Conservation (phyloP, 2,329 filamentous ascomycete species). For the Falciphora oryzae region DNA sequence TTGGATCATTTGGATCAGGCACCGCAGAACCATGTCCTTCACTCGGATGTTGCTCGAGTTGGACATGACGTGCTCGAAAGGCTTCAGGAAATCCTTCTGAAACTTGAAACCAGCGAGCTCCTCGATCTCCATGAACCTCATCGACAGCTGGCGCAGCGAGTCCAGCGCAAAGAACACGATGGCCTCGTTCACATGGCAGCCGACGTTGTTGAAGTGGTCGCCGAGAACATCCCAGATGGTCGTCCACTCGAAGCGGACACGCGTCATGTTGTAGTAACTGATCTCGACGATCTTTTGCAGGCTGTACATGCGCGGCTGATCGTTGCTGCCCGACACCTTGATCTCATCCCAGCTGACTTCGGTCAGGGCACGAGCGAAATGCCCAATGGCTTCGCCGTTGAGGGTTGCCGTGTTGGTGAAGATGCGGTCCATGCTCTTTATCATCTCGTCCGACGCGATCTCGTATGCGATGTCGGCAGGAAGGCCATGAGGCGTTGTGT, state of each 20-base stretch:
- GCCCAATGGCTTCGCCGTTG: constrained; percentile 88
- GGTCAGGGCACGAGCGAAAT: constrained; percentile 86
- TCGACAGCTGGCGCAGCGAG: constrained; percentile 88
- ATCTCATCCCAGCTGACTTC: constrained; percentile 99
- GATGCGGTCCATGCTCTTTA: constrained; percentile 89
- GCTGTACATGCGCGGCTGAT: constrained; percentile 93
- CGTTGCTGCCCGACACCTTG: constrained; percentile 91
- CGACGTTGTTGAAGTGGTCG: constrained; percentile 96
- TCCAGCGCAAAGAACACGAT: constrained; percentile 98
- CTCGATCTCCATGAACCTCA: constrained; percentile 98
- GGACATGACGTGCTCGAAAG: constrained; percentile 94
- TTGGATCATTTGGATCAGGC: constrained; percentile 98
- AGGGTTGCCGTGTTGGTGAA: constrained; percentile 95
- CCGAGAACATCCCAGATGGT: constrained; percentile 97
- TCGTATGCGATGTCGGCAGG: constrained; percentile 79
- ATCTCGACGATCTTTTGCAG: constrained; percentile 98
- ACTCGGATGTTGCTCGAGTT: constrained; percentile 89
- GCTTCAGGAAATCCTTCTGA: constrained; percentile 97
- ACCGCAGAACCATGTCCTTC: constrained; percentile 95
- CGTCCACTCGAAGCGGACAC: constrained; percentile 97
- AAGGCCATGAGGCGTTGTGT: constrained; percentile 57
- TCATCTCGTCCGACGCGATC: constrained; percentile 85
- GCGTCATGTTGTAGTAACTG: constrained; percentile 99
- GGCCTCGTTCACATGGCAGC: constrained; percentile 91
- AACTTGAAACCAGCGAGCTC: constrained; percentile 99